A percentile compares a stretch with the other conserved stretches of the same genome.
These are phyloP conservation scores for Perkinsus marinus DNA, from an alignment of 169 alveolate species.

Conservation along the genomic window DNA sequence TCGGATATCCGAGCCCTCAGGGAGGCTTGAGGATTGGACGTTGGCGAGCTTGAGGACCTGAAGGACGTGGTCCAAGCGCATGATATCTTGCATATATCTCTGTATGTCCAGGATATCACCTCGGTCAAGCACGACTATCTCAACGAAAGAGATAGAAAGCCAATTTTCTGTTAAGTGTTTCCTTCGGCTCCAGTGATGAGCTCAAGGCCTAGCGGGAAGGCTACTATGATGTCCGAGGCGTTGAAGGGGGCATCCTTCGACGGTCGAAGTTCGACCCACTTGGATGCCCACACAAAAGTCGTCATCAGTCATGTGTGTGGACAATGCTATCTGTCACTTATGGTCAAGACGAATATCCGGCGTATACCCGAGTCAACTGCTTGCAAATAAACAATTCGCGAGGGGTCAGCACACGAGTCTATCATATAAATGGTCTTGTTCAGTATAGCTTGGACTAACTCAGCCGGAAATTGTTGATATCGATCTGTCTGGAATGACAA, in stretches of 20 bases:
- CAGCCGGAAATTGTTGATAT: too few species aligned
- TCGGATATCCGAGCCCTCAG: not conserved
- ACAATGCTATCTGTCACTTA: too few species aligned
- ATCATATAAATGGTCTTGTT: too few species aligned
- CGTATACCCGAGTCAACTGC: conserved; percentile 36
- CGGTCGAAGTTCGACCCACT: conserved; percentile 40
- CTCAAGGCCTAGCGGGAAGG: conserved; percentile 71
- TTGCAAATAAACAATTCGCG: conserved; percentile 22
- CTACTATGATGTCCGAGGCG: conserved; percentile 60
- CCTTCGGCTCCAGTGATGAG: conserved; percentile 33
- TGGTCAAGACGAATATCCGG: conserved; percentile 16
- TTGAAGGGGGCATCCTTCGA: conserved; percentile 62
- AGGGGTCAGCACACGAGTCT: too few species aligned
- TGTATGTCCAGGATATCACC: conserved; percentile 63
- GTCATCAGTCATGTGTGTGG: conserved; percentile 62
- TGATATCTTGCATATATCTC: too few species aligned
- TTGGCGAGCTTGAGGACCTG: conserved; percentile 36
- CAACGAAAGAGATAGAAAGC: conserved; percentile 67
- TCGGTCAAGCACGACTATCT: conserved; percentile 57
- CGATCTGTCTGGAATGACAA: too few species aligned
- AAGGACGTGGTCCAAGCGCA: conserved; percentile 48
- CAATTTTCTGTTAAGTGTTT: conserved; percentile 22
- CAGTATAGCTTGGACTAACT: too few species aligned
- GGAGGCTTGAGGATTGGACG: not conserved
- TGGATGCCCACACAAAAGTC: conserved; percentile 64